Conservation (phyloP, 257 asterid species). For the Solanum etuberosum region DNA sequence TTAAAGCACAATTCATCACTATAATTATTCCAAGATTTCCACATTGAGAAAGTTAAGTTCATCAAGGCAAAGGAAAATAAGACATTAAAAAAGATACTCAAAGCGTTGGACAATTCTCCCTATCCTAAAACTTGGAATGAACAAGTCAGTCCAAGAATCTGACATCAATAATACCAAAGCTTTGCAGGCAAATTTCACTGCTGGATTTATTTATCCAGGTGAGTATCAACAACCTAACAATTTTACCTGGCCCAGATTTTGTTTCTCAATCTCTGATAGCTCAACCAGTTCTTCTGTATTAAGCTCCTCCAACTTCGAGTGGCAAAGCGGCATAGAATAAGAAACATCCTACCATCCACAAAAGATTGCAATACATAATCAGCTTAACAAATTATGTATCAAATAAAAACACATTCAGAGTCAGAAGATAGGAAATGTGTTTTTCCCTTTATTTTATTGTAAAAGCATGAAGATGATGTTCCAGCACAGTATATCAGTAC, state of each 20-base stretch:
- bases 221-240: not conserved
- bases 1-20: not conserved
- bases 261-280: conserved; percentile 66
- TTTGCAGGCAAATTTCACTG: not conserved
- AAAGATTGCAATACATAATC: conserved; percentile 1
- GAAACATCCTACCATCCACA: conserved; percentile 44
- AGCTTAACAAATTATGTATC: conserved; percentile 4
- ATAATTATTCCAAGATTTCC: not conserved
- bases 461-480: not conserved
- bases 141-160: not conserved
- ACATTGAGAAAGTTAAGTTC: not conserved
- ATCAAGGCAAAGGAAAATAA: not conserved
- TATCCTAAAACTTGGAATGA: not conserved
- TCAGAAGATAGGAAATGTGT: not conserved
- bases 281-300: conserved; percentile 70
- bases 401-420: not conserved
- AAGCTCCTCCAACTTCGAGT: conserved; percentile 64
- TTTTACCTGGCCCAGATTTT: conserved; percentile 69
- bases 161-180: not conserved
- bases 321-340: conserved; percentile 86
- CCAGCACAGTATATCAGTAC: not conserved
- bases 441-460: not conserved
- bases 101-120: not conserved
- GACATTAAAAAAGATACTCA: not conserved
- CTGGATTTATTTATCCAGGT: not conserved